Conservation (phyloP, 2,329 filamentous ascomycete genomes). For the Pochonia chlamydosporia region DNA sequence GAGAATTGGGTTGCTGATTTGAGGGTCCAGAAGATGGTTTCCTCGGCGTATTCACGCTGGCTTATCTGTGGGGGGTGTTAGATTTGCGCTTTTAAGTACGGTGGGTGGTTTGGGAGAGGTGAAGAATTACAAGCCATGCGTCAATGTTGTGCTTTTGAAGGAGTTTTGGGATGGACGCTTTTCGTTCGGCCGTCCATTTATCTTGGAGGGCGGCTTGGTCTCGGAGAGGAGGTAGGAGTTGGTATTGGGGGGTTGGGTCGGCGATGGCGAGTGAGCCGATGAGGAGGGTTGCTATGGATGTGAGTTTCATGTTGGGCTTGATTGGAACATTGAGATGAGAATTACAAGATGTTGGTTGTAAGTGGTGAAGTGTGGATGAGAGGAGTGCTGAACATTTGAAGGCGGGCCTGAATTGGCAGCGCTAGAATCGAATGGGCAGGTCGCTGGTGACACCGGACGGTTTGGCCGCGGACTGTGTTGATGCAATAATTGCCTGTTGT, state of each 20-base stretch:
- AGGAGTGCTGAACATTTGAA: too few species aligned
- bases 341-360: too few species aligned
- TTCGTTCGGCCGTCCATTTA: conserved; percentile 1
- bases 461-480: too few species aligned
- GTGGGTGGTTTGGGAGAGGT: background rate
- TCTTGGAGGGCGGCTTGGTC: conserved; percentile 7
- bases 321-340: too few species aligned
- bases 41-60: conserved; percentile 46
- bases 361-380: too few species aligned
- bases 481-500: too few species aligned
- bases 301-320: too few species aligned
- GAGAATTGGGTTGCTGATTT: conserved; percentile 40
- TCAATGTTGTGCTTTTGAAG: background rate
- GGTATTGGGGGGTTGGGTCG: conserved; percentile 5
- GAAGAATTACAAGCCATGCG: background rate
- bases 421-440: too few species aligned
- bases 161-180: background rate
- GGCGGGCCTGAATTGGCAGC: too few species aligned
- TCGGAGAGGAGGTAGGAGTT: conserved; percentile 10
- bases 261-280: background rate
- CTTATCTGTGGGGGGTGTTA: conserved; percentile 31
- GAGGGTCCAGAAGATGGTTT: conserved; percentile 45
- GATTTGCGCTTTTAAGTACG: background rate
- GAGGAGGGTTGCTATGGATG: background rate
- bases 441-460: too few species aligned